These are phyloP conservation scores for Halenospora varia DNA, from an alignment of 495 filamentous ascomycete species.

Conservation along the genomic window DNA sequence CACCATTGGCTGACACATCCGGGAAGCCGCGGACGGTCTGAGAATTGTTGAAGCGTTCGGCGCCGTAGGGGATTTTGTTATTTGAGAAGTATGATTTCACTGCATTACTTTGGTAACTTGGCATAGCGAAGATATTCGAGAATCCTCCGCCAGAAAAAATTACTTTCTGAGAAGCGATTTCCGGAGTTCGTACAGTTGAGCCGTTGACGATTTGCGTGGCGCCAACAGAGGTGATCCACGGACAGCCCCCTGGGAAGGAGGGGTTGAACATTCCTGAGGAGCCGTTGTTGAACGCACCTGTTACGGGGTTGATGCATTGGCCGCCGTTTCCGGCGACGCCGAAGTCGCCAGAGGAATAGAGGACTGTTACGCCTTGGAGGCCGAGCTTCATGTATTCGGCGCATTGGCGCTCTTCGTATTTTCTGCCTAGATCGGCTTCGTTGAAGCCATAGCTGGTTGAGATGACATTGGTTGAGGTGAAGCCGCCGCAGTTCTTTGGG, in stretches of 20 bases:
- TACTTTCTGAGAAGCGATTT: slow-evolving; percentile 24
- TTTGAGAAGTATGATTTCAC: slow-evolving; percentile 48
- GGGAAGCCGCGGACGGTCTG: slow-evolving; percentile 55
- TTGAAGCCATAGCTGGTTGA: slow-evolving; percentile 54
- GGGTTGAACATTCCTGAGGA: slow-evolving; percentile 14
- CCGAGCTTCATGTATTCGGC: slow-evolving; percentile 39
- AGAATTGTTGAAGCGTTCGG: slow-evolving; percentile 43
- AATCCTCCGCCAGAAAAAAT: slow-evolving; percentile 62
- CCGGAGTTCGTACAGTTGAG: slow-evolving; percentile 26
- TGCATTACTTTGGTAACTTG: slow-evolving; percentile 51
- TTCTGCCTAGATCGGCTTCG: slow-evolving; percentile 47
- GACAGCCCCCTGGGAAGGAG: slow-evolving; percentile 22
- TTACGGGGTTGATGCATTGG: slow-evolving; percentile 41
- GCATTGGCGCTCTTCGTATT: slow-evolving; percentile 56
- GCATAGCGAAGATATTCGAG: slow-evolving; percentile 60
- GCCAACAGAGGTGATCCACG: slow-evolving; percentile 41
- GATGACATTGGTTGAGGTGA: slow-evolving; percentile 54
- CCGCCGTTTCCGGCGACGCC: slow-evolving; percentile 57
- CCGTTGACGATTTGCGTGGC: slow-evolving; percentile 32
- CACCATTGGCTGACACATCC: slow-evolving; percentile 60
- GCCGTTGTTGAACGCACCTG: slow-evolving; percentile 18
- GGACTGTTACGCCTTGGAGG: slow-evolving; percentile 39
- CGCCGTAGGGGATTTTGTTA: slow-evolving; percentile 31
- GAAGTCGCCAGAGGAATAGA: slow-evolving; percentile 55
- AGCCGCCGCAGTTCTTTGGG: slow-evolving; percentile 56